Percentiles rank a stretch among this genome's conserved stretches.
Evolutionary conservation across 441 rosid species (phyloP).

Genomic region (Gossypium laxum): DNA sequence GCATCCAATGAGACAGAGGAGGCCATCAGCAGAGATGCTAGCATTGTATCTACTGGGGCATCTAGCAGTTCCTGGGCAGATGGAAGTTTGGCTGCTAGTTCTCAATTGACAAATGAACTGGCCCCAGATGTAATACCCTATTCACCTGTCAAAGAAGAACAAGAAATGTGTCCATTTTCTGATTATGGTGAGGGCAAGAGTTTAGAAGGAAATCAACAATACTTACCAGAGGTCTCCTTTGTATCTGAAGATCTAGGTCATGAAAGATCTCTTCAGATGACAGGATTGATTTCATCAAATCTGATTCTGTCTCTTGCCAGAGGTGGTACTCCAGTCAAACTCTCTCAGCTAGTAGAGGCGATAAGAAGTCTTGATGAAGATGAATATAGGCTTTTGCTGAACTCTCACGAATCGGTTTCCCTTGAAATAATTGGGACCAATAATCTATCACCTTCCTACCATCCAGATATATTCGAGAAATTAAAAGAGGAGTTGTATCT

Average conservation of each 20-base stretch:
- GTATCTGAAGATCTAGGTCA: conserved; percentile 27
- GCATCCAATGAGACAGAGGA: conserved; percentile 28
- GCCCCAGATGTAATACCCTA: conserved; percentile 20
- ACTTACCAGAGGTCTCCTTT: conserved; percentile 33
- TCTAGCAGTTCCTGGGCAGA: conserved; percentile 21
- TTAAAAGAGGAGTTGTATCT: conserved; percentile 64
- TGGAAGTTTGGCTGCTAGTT: conserved; percentile 22
- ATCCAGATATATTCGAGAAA: conserved; percentile 33
- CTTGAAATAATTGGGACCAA: conserved; percentile 23
- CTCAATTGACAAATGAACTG: conserved; percentile 22
- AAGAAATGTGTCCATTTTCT: conserved; percentile 19
- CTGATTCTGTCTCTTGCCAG: conserved; percentile 23
- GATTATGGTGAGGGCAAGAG: conserved; percentile 14
- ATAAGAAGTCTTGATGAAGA: conserved; percentile 56
- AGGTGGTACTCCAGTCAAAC: conserved; percentile 33
- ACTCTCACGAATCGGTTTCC: conserved; percentile 36
- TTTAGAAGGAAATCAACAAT: conserved; percentile 29
- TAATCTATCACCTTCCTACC: conserved; percentile 15
- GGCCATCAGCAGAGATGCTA: conserved; percentile 20
- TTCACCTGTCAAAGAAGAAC: conserved; percentile 22
- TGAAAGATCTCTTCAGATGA: conserved; percentile 28
- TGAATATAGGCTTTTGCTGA: conserved; percentile 45
- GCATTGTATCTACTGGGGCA: conserved; percentile 22
- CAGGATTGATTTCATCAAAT: conserved; percentile 29
- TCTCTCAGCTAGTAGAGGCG: conserved; percentile 41